A percentile compares a stretch with the other conserved stretches of the same genome.
Evolutionary conservation across 2,329 filamentous ascomycete genomes (phyloP).

Genomic region (Gyromitra esculenta): DNA sequence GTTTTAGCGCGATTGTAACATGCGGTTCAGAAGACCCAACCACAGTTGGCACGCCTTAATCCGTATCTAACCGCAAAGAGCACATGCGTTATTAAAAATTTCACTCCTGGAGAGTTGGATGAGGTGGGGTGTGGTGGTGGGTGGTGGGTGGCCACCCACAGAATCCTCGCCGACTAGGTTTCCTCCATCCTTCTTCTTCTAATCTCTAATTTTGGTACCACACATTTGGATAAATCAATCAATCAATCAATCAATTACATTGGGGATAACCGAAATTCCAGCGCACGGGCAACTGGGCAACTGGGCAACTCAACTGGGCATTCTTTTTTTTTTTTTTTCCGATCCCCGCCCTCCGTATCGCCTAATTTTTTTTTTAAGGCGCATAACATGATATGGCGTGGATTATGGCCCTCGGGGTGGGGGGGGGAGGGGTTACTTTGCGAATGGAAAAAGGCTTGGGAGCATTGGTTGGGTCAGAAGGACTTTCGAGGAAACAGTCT

Average conservation of each 20-base stretch:
- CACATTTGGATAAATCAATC: constrained; percentile 12
- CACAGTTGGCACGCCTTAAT: constrained; percentile 20
- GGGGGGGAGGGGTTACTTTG: too few species aligned
- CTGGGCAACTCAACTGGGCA: too few species aligned
- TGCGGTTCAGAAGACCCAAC: constrained; percentile 6
- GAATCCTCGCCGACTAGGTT: too few species aligned
- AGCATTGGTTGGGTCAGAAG: constrained; percentile 14
- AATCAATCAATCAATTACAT: background rate
- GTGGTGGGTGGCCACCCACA: too few species aligned
- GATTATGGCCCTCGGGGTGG: background rate
- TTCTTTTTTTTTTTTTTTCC: background rate
- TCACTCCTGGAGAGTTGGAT: background rate
- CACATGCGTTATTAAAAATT: constrained; percentile 47
- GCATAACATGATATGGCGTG: background rate
- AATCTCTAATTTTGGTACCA: constrained; percentile 32
- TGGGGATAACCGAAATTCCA: constrained; percentile 31
- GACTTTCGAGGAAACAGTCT: background rate
- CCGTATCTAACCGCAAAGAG: constrained; percentile 35
- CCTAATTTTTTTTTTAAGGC: background rate
- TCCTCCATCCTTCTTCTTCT: background rate
- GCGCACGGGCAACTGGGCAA: constrained; percentile 7
- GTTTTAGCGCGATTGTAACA: constrained; percentile 4
- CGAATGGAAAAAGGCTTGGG: background rate
- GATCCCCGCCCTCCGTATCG: constrained; percentile 12
- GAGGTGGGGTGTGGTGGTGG: too few species aligned